These are phyloP conservation scores for Magnusiomyces suaveolens DNA, from an alignment of 1,139 yeast genomes.

Conservation along the genomic window DNA sequence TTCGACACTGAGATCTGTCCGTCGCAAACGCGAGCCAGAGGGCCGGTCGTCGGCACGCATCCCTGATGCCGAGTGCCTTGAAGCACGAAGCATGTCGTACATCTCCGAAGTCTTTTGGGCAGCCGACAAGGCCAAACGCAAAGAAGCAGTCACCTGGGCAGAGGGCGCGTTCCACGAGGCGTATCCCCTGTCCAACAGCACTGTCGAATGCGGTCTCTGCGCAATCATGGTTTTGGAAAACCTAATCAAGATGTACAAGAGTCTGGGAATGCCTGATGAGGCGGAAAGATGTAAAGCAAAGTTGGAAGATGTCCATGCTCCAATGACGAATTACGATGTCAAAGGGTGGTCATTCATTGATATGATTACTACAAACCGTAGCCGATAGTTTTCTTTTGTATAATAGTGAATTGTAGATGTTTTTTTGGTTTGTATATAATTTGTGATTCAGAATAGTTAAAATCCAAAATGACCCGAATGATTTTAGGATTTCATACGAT, in stretches of 20 bases:
- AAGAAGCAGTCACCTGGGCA: constrained; percentile 54
- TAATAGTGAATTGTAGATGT: too few species aligned
- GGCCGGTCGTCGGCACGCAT: constrained; percentile 13
- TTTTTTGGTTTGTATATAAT: too few species aligned
- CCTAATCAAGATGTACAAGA: constrained; percentile 34
- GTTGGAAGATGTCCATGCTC: constrained; percentile 14
- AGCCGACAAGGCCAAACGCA: constrained; percentile 35
- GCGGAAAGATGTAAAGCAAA: constrained; percentile 26
- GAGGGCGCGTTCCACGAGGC: constrained; percentile 42
- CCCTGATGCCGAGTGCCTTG: constrained; percentile 20
- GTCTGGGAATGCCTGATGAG: constrained; percentile 29
- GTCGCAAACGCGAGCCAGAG: constrained; percentile 16
- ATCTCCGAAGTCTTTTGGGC: constrained; percentile 61
- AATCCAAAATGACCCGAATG: too few species aligned
- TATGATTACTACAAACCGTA: constrained; percentile 1
- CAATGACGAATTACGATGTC: constrained; percentile 10
- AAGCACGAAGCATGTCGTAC: constrained; percentile 44
- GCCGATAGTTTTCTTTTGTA: not conserved
- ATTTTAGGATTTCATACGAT: too few species aligned
- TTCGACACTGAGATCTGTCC: constrained; percentile 25
- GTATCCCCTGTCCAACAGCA: constrained; percentile 27
- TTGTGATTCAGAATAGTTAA: too few species aligned
- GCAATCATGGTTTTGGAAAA: constrained; percentile 35
- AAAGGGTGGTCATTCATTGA: constrained; percentile 10
- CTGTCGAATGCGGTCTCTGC: constrained; percentile 36